Evolutionary conservation across 495 filamentous ascomycete species (phyloP).

Genomic region (Aspergillus steynii): DNA sequence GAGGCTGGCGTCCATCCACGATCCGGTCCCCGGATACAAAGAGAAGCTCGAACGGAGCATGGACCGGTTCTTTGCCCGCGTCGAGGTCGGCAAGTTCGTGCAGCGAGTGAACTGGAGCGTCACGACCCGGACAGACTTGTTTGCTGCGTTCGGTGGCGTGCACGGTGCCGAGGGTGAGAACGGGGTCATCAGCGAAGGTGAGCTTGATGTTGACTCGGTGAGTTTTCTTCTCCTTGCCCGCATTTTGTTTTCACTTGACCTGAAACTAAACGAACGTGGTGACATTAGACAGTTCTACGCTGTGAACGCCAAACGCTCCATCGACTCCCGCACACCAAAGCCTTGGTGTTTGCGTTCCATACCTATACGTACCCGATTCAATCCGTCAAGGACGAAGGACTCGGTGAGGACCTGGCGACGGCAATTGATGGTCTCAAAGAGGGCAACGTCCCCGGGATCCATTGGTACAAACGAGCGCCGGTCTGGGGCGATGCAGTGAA

Average conservation of each 20-base stretch:
- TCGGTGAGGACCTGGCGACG: conserved; percentile 61
- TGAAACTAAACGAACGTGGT: too few species aligned
- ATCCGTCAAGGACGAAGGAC: conserved; percentile 69
- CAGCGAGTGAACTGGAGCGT: conserved; percentile 62
- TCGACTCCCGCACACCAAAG: conserved; percentile 64
- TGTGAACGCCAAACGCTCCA: conserved; percentile 79
- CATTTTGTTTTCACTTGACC: neutral
- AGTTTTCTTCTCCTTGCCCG: conserved; percentile 12
- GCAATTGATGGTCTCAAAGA: conserved; percentile 72
- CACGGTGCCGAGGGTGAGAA: conserved; percentile 44
- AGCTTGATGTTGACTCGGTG: conserved; percentile 53
- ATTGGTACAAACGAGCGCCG: conserved; percentile 65
- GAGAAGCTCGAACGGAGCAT: conserved; percentile 73
- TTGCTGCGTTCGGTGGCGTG: conserved; percentile 45
- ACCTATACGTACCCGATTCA: conserved; percentile 72
- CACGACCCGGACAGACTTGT: conserved; percentile 57
- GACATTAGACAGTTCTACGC: conserved; percentile 53
- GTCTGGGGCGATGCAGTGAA: conserved; percentile 67
- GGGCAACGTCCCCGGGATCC: conserved; percentile 68
- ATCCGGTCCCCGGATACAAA: conserved; percentile 66
- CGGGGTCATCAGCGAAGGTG: conserved; percentile 35
- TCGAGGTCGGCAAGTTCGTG: conserved; percentile 42
- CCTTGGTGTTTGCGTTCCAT: conserved; percentile 76
- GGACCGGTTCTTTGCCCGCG: conserved; percentile 69
- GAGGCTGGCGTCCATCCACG: conserved; percentile 66